phyloP scores from a whole-genome alignment of 805 yeast genomes.

The Tetrapisispora taiwanensis region DNA sequence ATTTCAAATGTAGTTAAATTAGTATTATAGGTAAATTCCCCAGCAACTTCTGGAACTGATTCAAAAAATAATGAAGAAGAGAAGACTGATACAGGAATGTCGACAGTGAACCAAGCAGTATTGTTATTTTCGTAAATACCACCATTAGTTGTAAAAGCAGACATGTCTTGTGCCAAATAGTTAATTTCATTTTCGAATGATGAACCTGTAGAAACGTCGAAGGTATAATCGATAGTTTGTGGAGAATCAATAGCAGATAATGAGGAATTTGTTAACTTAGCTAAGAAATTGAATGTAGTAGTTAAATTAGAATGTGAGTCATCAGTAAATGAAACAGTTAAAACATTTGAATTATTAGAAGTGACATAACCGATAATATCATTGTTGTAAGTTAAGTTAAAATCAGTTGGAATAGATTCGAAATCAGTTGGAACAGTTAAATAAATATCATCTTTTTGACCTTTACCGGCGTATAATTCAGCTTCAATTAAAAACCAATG shows the following conservation, averaged over 20 bases:
- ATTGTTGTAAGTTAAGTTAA: slow-evolving; percentile 11
- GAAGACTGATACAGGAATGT: slow-evolving; percentile 19
- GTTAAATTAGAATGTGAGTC: slow-evolving; percentile 7
- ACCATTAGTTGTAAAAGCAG: slow-evolving; percentile 17
- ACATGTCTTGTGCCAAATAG: slow-evolving; percentile 13
- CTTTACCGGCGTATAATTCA: slow-evolving; percentile 17
- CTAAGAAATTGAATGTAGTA: slow-evolving; percentile 19
- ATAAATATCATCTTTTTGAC: slow-evolving; percentile 11
- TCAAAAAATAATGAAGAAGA: slow-evolving; percentile 12
- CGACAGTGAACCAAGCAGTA: slow-evolving; percentile 24
- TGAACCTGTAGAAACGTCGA: slow-evolving; percentile 16
- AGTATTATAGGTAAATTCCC: slow-evolving; percentile 14
- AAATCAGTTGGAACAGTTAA: slow-evolving; percentile 20
- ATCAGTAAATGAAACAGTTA: slow-evolving; percentile 13
- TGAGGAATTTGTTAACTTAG: slow-evolving; percentile 14
- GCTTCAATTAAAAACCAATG: slow-evolving; percentile 24
- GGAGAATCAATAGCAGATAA: slow-evolving; percentile 12
- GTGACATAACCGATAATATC: slow-evolving; percentile 15
- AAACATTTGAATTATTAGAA: slow-evolving; percentile 13
- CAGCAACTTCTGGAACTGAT: slow-evolving; percentile 10
- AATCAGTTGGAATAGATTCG: slow-evolving; percentile 12
- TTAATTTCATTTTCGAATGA: slow-evolving; percentile 13
- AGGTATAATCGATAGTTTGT: slow-evolving; percentile 10
- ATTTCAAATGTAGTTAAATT: slow-evolving; percentile 14
- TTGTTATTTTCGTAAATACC: slow-evolving; percentile 15